Conservation (phyloP, 352 stramenopile genomes). For the Globisporangium yorkense region DNA sequence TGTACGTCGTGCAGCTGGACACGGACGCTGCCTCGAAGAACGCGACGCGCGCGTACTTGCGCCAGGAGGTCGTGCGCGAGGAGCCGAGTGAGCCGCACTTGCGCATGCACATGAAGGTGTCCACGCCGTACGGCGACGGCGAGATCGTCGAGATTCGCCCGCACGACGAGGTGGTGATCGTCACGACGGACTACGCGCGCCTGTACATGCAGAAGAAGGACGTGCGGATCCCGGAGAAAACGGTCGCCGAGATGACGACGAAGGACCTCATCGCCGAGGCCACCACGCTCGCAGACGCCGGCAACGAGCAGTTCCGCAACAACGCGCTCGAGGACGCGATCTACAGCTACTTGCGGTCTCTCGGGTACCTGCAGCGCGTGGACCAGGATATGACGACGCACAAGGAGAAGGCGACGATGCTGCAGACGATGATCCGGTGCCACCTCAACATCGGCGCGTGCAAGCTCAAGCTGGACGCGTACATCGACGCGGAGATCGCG, state of each 20-base stretch:
- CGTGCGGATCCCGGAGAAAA: conserved; percentile 55
- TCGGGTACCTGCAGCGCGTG: conserved; percentile 71
- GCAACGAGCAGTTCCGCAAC: conserved; percentile 66
- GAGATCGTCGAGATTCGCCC: conserved; percentile 62
- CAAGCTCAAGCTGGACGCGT: conserved; percentile 71
- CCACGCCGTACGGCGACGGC: conserved; percentile 65
- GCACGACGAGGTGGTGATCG: conserved; percentile 57
- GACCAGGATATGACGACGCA: conserved; percentile 71
- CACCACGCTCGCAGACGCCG: conserved; percentile 54
- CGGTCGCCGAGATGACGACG: conserved; percentile 65
- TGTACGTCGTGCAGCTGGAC: conserved; percentile 81
- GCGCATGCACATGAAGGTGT: conserved; percentile 75
- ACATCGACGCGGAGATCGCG: conserved; percentile 65
- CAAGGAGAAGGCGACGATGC: conserved; percentile 82
- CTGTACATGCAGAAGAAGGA: conserved; percentile 84
- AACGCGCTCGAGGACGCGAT: conserved; percentile 60
- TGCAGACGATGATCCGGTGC: conserved; percentile 87
- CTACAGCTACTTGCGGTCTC: conserved; percentile 64
- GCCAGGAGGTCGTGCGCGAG: conserved; percentile 56
- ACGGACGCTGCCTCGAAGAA: conserved; percentile 49
- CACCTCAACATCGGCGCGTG: conserved; percentile 83
- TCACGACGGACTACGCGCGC: conserved; percentile 54
- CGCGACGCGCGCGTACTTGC: conserved; percentile 63
- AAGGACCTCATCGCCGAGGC: conserved; percentile 72
- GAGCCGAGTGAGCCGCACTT: conserved; percentile 58